Evolutionary conservation across 2,329 filamentous ascomycete genomes (phyloP).

Genomic region (Hypoxylon sp.): DNA sequence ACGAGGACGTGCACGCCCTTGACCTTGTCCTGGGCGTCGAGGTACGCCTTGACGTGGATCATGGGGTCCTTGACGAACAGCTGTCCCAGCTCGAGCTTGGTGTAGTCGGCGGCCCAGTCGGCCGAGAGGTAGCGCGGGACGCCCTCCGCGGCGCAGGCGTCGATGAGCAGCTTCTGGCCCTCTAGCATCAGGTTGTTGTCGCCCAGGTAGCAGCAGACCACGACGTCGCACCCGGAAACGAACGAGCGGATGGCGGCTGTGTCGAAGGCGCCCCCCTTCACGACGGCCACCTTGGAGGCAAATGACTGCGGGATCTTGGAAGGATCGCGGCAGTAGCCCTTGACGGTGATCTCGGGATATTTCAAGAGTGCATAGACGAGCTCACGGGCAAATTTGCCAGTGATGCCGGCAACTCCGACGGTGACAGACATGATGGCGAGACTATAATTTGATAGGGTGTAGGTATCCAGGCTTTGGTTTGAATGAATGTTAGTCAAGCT

Average conservation of each 20-base stretch:
- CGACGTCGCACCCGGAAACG: constrained; percentile 45
- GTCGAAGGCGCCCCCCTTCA: constrained; percentile 26
- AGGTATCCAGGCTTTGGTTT: too few species aligned
- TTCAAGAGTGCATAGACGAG: constrained; percentile 21
- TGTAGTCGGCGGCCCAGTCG: constrained; percentile 53
- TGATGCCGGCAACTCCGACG: constrained; percentile 34
- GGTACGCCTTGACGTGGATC: constrained; percentile 50
- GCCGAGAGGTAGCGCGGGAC: constrained; percentile 52
- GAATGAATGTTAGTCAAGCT: too few species aligned
- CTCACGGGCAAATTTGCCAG: constrained; percentile 32
- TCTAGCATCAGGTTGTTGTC: constrained; percentile 50
- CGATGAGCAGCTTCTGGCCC: constrained; percentile 52
- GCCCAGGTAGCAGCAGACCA: constrained; percentile 53
- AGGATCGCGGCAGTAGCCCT: constrained; percentile 27
- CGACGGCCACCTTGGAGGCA: constrained; percentile 9
- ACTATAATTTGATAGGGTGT: neutral
- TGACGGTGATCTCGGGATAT: constrained; percentile 15
- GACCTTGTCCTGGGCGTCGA: constrained; percentile 48
- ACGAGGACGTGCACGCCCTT: constrained; percentile 52
- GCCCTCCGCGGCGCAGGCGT: constrained; percentile 47
- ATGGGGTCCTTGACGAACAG: constrained; percentile 51
- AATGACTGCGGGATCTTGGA: constrained; percentile 19
- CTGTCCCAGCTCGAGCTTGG: constrained; percentile 48
- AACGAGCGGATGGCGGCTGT: constrained; percentile 38
- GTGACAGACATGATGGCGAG: constrained; percentile 26